Evolutionary conservation across 441 rosid genomes (phyloP).

Genomic region (Populus hybrid): DNA sequence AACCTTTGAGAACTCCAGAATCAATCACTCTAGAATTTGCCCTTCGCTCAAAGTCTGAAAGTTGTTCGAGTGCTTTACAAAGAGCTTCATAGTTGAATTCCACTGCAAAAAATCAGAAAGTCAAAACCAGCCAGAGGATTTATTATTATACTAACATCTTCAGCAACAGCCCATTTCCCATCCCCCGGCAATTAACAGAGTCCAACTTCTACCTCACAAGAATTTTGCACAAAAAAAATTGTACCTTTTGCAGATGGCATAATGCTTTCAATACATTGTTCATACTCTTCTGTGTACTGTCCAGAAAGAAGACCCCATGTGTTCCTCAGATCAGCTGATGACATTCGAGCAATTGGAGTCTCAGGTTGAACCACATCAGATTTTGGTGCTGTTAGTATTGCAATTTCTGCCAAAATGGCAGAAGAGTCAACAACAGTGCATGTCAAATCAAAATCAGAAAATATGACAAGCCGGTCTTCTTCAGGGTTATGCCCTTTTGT

Average conservation of each 20-base stretch:
- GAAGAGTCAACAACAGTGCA: constrained; percentile 94
- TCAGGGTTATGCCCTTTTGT: constrained; percentile 49
- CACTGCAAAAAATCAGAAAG: constrained; percentile 41
- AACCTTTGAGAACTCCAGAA: constrained; percentile 76
- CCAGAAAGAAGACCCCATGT: constrained; percentile 74
- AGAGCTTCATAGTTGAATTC: constrained; percentile 64
- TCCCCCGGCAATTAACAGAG: background rate
- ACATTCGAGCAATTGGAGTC: constrained; percentile 55
- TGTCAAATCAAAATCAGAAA: constrained; percentile 94
- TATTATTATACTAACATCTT: background rate
- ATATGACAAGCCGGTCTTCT: constrained; percentile 56
- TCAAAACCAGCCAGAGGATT: background rate
- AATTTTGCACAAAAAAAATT: background rate
- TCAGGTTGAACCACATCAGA: constrained; percentile 58
- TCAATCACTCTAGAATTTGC: constrained; percentile 81
- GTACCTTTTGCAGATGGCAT: constrained; percentile 63
- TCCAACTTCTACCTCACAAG: background rate
- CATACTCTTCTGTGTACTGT: constrained; percentile 81
- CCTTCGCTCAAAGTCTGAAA: constrained; percentile 65
- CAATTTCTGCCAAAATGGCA: constrained; percentile 95
- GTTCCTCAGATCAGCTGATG: constrained; percentile 69
- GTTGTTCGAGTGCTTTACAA: constrained; percentile 60
- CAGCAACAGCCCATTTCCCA: background rate
- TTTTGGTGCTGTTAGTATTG: constrained; percentile 84
- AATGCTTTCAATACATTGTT: constrained; percentile 81